These are phyloP conservation scores for Colletotrichum filicis DNA, from an alignment of 2,329 filamentous ascomycete genomes.

Conservation along the genomic window DNA sequence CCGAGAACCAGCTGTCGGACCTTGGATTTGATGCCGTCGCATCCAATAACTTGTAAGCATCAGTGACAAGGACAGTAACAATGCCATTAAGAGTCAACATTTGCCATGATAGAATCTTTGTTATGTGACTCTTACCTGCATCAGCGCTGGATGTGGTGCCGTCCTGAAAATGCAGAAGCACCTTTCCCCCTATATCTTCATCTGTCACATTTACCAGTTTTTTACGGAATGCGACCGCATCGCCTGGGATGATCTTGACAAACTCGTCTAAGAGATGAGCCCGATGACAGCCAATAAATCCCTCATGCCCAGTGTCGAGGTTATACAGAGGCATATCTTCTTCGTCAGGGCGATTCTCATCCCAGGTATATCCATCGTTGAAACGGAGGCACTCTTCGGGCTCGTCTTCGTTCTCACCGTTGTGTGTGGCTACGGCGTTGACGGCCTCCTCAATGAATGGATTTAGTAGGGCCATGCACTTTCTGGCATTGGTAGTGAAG, in stretches of 20 bases:
- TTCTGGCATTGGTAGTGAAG: conserved; percentile 60
- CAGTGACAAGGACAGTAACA: background rate
- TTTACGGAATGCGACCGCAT: conserved; percentile 40
- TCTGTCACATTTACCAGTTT: conserved; percentile 35
- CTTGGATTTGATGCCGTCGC: conserved; percentile 64
- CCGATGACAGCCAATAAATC: background rate
- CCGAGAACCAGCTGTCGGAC: background rate
- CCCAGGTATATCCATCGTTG: background rate
- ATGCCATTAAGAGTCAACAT: no score
- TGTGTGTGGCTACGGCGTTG: conserved; percentile 40
- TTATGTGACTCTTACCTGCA: background rate
- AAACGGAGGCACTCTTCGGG: background rate
- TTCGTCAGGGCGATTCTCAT: background rate
- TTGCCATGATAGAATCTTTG: no score
- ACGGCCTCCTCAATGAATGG: conserved; percentile 46
- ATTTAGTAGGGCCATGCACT: conserved; percentile 48
- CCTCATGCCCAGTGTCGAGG: background rate
- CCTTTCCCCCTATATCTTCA: background rate
- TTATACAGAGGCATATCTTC: background rate
- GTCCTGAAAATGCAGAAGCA: conserved; percentile 48
- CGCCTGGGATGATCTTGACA: conserved; percentile 46
- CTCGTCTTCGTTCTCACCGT: background rate
- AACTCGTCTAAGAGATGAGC: conserved; percentile 46
- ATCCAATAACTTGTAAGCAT: conserved; percentile 56
- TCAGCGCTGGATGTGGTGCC: conserved; percentile 41